Conservation (phyloP, 441 rosid genomes). For the Metrosideros polymorpha region DNA sequence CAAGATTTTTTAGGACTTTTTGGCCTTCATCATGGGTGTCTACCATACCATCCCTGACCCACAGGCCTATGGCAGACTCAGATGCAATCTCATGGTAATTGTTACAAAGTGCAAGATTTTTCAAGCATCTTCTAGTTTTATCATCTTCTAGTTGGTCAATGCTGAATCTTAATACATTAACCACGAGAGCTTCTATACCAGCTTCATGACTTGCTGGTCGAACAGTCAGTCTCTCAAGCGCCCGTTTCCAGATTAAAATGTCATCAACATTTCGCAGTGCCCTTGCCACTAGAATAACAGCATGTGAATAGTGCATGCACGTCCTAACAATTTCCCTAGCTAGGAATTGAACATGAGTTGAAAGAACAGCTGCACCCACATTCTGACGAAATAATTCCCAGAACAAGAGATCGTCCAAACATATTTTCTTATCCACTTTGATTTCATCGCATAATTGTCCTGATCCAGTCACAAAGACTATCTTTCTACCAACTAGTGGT, state of each 20-base stretch:
- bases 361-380: not conserved
- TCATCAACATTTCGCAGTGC: not conserved
- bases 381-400: conserved; percentile 5
- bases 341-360: not conserved
- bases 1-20: not conserved
- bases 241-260: not conserved
- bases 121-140: not conserved
- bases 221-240: not conserved
- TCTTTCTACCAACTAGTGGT: not conserved
- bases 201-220: not conserved
- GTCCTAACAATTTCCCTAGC: not conserved
- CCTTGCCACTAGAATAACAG: not conserved
- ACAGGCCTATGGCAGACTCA: not conserved
- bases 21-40: not conserved
- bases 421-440: not conserved
- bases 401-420: not conserved
- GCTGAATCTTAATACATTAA: not conserved
- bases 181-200: not conserved
- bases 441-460: not conserved
- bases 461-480: not conserved
- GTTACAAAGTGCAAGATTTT: not conserved
- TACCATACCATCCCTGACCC: not conserved
- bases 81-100: not conserved
- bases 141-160: not conserved
- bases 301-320: not conserved